A percentile compares a stretch with the other conserved stretches of the same genome.
Evolutionary conservation across 768 basidiomycete species (phyloP).

Genomic region (Hortiboletus campestris): DNA sequence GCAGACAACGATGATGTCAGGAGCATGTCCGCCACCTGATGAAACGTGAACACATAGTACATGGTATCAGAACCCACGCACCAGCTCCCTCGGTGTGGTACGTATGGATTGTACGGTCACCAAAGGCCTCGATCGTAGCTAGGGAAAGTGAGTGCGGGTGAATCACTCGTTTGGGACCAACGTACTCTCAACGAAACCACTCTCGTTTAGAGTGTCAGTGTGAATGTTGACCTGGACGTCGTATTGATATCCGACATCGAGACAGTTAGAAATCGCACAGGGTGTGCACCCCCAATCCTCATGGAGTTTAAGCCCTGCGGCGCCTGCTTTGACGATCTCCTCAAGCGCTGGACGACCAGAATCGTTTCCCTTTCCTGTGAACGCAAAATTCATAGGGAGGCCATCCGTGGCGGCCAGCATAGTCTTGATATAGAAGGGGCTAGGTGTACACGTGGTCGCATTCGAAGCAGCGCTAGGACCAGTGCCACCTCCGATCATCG

Average conservation of each 20-base stretch:
- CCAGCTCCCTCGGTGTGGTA: constrained; percentile 98
- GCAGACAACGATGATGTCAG: constrained; percentile 98
- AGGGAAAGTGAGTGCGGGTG: constrained; percentile 5
- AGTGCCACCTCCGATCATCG: constrained; percentile 94
- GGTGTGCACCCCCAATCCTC: constrained; percentile 98
- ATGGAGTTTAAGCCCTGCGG: constrained; percentile 89
- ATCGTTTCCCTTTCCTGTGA: constrained; percentile 98
- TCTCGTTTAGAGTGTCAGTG: constrained; percentile 96
- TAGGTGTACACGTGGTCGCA: constrained; percentile 91
- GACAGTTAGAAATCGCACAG: constrained; percentile 67
- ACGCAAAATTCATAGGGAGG: constrained; percentile 87
- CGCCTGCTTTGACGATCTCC: constrained; percentile 82
- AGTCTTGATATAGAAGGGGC: constrained; percentile 81
- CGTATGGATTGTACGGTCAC: constrained; percentile 88
- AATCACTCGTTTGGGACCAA: constrained; percentile 2
- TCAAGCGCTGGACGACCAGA: constrained; percentile 68
- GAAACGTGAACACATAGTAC: background rate
- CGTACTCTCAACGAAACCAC: constrained; percentile 92
- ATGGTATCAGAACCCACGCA: constrained; percentile 20
- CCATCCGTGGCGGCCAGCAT: constrained; percentile 94
- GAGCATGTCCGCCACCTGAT: constrained; percentile 89
- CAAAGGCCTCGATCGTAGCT: constrained; percentile 91
- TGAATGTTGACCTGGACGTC: constrained; percentile 97
- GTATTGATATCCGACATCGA: constrained; percentile 84
- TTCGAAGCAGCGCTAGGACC: constrained; percentile 88